phyloP scores from a whole-genome alignment of 192 early-diverging fungal genomes.

The Entomortierella beljakovae region DNA sequence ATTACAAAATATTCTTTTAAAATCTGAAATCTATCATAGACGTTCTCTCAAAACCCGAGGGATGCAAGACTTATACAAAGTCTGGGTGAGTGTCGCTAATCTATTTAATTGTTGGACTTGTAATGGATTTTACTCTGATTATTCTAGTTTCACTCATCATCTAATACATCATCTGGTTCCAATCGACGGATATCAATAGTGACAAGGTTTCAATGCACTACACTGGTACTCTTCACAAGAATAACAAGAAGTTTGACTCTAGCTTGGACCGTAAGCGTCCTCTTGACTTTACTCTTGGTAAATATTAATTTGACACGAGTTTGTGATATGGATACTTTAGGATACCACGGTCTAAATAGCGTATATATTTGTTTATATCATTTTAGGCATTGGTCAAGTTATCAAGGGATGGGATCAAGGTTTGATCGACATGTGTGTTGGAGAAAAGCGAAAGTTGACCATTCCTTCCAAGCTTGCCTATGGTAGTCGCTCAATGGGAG shows the following conservation, averaged over 20 bases:
- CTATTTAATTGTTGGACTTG: not conserved
- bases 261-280: constrained; percentile 72
- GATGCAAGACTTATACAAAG: constrained; percentile 27
- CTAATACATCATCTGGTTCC: not conserved
- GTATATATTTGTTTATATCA: not conserved
- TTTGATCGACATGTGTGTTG: constrained; percentile 78
- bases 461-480: constrained; percentile 76
- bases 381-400: constrained; percentile 64
- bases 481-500: constrained; percentile 63
- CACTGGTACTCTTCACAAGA: constrained; percentile 73
- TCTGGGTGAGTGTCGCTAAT: constrained; percentile 19
- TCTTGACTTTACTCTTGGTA: constrained; percentile 80
- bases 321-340: constrained; percentile 7
- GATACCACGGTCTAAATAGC: not conserved
- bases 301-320: not conserved
- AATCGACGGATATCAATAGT: constrained; percentile 28
- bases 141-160: not conserved
- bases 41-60: constrained; percentile 29
- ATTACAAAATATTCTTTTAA: not conserved
- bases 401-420: constrained; percentile 91
- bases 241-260: constrained; percentile 79
- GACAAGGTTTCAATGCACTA: constrained; percentile 83
- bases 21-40: constrained; percentile 7
- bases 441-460: constrained; percentile 79
- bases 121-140: not conserved